A percentile compares a stretch with the other conserved stretches of the same genome.
These are phyloP conservation scores for Sporothrix globosa DNA, from an alignment of 2,329 filamentous ascomycete species.

Conservation along the genomic window DNA sequence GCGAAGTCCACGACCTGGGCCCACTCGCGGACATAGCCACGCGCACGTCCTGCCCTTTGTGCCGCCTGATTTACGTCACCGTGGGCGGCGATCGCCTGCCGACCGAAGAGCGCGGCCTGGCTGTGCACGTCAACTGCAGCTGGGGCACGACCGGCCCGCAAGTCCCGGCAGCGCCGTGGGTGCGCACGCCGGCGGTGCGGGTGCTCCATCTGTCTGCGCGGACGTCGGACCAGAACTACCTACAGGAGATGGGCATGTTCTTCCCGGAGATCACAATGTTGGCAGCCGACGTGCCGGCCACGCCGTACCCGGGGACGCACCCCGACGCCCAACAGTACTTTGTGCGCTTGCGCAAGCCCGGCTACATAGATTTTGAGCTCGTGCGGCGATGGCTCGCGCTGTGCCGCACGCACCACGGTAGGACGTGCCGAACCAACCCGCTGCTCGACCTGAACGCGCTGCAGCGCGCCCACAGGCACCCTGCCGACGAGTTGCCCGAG, in stretches of 20 bases:
- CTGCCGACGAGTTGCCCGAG: neutral
- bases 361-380: neutral
- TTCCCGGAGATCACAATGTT: no score
- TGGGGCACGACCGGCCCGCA: neutral
- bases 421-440: neutral
- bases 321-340: neutral
- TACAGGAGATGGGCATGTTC: no score
- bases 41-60: slow-evolving; percentile 3
- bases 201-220: no score
- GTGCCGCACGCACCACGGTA: neutral
- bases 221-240: no score
- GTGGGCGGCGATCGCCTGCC: neutral
- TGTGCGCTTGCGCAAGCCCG: neutral
- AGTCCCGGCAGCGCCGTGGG: neutral
- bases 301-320: no score
- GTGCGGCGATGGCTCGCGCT: neutral
- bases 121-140: neutral
- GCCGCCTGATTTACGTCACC: neutral
- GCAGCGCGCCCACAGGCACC: no score
- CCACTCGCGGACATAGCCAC: neutral
- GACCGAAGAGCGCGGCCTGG: neutral
- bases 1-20: no score
- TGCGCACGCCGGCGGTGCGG: neutral
- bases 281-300: no score
- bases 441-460: no score